Base-by-base conservation (phyloP, 306 rosid genomes). In the Erythrophleum fordii region DNA sequence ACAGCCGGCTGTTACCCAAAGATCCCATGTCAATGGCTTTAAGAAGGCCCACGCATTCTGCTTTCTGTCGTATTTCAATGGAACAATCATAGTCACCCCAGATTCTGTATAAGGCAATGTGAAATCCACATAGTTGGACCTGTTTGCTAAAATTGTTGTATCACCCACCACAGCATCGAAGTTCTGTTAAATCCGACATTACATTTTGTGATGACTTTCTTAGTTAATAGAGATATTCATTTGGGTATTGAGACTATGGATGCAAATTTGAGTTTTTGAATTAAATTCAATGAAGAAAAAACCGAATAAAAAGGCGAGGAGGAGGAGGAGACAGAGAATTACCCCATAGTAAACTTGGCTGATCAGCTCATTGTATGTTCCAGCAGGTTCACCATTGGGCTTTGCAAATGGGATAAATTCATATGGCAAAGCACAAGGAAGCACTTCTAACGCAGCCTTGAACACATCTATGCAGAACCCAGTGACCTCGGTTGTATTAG, bases 401-500 rank as follows among this genome's bases (percentile, higher is more conserved):
- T 28, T 80, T 25, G 8, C 71, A 45, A 79, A 90, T 61, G 86
- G 87, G 64, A 85, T 41, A 66, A 86, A 89, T 10, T 89, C 89
- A 22, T 61, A 82, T 11, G 58, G 75, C n/a, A 89, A 66, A 2
- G 73, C 22, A 52, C 85, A 92, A 3, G 90, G 82, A n/a, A 92
- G 73, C 13, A 17, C 62, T 18, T 82, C 69, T 0, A 87, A 12
- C 7, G 48, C 90, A 1, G 92, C 89, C 5, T 78, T n/a, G 66
- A 92, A 92, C 25, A 92, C 81, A 0, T 83, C 95, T 6, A 85
- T 86, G 78, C 89, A 82, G 42, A 75, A 92, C 10, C 95, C 95
- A 8, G 64, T 76, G 17, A 73, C 81, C 9, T 13, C 8, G 0
- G 75, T 56, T 37, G 42, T 49, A 20, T 80, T 77, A 2, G 76